Evolutionary conservation across 441 rosid genomes (phyloP).

Genomic region (Arabidopsis lyrata): DNA sequence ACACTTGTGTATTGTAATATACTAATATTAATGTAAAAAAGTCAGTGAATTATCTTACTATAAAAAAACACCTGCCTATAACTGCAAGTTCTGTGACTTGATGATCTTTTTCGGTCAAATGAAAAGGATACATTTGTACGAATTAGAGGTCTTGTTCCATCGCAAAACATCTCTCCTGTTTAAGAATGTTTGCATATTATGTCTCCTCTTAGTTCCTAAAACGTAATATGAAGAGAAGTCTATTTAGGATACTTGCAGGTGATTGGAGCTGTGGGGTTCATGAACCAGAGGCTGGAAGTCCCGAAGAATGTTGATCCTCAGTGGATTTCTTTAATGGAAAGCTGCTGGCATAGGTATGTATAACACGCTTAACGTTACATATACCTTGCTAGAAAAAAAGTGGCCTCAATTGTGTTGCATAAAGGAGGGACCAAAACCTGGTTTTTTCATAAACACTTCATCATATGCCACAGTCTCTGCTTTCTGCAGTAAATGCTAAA

Average conservation of each 20-base stretch:
- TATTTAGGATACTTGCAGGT: slow-evolving; percentile 66
- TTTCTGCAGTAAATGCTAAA: not conserved
- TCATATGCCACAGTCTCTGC: slow-evolving; percentile 21
- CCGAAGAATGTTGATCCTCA: slow-evolving; percentile 83
- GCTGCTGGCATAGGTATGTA: slow-evolving; percentile 91
- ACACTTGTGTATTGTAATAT: not conserved
- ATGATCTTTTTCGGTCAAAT: not conserved
- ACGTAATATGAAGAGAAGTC: slow-evolving; percentile 32
- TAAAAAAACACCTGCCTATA: not conserved
- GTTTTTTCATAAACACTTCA: not conserved
- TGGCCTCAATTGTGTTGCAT: not conserved
- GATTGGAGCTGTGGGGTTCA: slow-evolving; percentile 98
- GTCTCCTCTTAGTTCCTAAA: slow-evolving; percentile 8
- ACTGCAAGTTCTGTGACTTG: slow-evolving; percentile 7
- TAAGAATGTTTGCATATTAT: slow-evolving; percentile 28
- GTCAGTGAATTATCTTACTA: not conserved
- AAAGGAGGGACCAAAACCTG: not conserved
- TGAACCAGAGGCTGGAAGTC: slow-evolving; percentile 90
- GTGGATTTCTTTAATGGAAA: slow-evolving; percentile 83
- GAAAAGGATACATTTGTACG: not conserved
- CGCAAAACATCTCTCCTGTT: not conserved
- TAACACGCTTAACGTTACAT: slow-evolving; percentile 9
- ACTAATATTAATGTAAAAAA: not conserved
- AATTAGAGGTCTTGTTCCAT: slow-evolving; percentile 3
- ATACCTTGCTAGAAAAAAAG: not conserved